Conservation (phyloP, 768 basidiomycete species). For the Psilocybe cubensis region DNA sequence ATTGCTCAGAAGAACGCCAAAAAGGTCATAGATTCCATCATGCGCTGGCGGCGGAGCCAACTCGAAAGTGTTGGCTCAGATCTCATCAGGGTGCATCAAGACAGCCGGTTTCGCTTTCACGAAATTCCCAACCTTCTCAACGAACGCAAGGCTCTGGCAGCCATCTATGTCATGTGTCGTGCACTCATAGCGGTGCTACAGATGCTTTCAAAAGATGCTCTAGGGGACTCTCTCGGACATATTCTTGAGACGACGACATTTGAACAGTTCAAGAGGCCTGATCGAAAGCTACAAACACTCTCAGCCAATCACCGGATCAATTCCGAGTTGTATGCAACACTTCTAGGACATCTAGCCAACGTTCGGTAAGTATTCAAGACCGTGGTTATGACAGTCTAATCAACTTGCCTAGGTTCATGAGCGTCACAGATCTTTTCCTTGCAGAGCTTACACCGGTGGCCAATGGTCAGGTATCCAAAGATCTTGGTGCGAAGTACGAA, state of each 20-base stretch:
- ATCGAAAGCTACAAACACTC: slow-evolving; percentile 64
- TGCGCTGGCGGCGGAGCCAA: slow-evolving; percentile 85
- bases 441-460: slow-evolving; percentile 77
- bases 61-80: slow-evolving; percentile 60
- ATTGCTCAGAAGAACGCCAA: slow-evolving; percentile 86
- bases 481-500: slow-evolving; percentile 82
- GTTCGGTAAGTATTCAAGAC: slow-evolving; percentile 59
- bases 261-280: slow-evolving; percentile 77
- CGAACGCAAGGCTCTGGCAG: slow-evolving; percentile 80
- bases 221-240: slow-evolving; percentile 79
- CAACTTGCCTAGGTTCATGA: slow-evolving; percentile 66
- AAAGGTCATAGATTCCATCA: slow-evolving; percentile 83
- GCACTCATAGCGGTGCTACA: slow-evolving; percentile 80
- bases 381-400: not conserved
- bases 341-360: slow-evolving; percentile 84
- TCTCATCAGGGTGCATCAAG: slow-evolving; percentile 51
- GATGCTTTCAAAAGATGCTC: slow-evolving; percentile 71
- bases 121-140: slow-evolving; percentile 57
- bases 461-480: slow-evolving; percentile 78
- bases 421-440: slow-evolving; percentile 91
- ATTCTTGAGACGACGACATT: slow-evolving; percentile 88
- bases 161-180: slow-evolving; percentile 90
- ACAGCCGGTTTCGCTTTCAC: slow-evolving; percentile 39
- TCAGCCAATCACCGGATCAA: slow-evolving; percentile 82
- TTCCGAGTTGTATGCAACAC: slow-evolving; percentile 78